Evolutionary conservation across 2,329 filamentous ascomycete genomes (phyloP), one percentile per base, ranked within the genome.

Genomic region (Aspergillus sp.): DNA sequence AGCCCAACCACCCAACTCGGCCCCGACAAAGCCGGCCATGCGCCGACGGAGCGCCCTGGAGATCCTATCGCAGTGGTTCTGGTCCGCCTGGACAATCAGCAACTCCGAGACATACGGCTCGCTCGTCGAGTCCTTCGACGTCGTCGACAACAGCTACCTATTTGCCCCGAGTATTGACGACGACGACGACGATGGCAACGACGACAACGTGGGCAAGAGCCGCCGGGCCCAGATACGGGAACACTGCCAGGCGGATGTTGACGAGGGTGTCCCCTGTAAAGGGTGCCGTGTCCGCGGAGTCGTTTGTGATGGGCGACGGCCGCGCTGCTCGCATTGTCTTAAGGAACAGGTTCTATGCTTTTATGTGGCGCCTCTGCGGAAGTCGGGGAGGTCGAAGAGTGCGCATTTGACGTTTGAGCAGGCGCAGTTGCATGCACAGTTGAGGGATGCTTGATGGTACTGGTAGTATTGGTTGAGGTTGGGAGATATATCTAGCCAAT

Each of bases 301-400:
- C 5, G 28, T 32, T 6, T 57, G 54, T 38, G 53, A 57, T 31
- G 48, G 45, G 15, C 39, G 44, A 5, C 40, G 32, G 33, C 54
- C 54, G 11, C 52, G 49, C 25, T 57, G 54, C 20, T 40, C 47
- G 8, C 49, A 56, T 34, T 57, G 54, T 35, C 40, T 47, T 20
- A 43, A 55, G 14, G 42, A 57, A 32, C 54, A 57, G 32, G 36
- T 55, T 2, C 32, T 57, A 5, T 57, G 54, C 34, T 57, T 57
- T 19, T 57, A 57, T 27, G 49, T 55, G n/a, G 42, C 45, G 7
- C 49, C 53, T 1, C 28, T 39, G n/a, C 40, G 34, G 8, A 42
- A 40, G 12, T 32, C 39, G 2, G 44, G 36, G 24, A 47, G 44
- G 20, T 30, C 37, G 17, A 45, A 35, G 24, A 34, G 31, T 17